Base-by-base conservation (phyloP, 371 early-diverging fungal species). In the Mortierella sp. region DNA sequence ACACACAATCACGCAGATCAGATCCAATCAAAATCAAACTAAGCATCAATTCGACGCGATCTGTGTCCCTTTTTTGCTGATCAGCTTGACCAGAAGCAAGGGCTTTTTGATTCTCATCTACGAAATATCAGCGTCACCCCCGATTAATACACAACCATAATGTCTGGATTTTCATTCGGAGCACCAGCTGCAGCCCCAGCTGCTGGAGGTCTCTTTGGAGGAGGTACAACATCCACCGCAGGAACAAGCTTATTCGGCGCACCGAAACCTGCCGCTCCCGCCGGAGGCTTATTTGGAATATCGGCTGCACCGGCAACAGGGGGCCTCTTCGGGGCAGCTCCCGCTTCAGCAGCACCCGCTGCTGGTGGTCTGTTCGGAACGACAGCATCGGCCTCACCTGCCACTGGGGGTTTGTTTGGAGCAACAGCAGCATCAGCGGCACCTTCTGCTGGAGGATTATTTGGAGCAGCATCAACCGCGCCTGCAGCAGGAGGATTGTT, bases 91-190 rank as follows among this genome's bases (percentile, higher is more conserved):
- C n/a, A n/a, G n/a, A n/a, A n/a, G n/a, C n/a, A n/a, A n/a, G n/a
- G n/a, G n/a, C n/a, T n/a, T n/a, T n/a, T n/a, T n/a, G n/a, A n/a
- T n/a, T n/a, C n/a, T n/a, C n/a, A n/a, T n/a, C n/a, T n/a, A n/a
- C n/a, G n/a, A n/a, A n/a, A n/a, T n/a, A n/a, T n/a, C n/a, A n/a
- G n/a, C n/a, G n/a, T n/a, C n/a, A 12, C 47, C 14, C 26, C 14
- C 6, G 15, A 8, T 39, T 26, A 14, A 26, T 39, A 31, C 11
- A 19, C 21, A 8, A 39, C 24, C 15, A 26, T 39, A 41, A 72
- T 70, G 61, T 65, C 78, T 43, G 78, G 70, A 64, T 65, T 65
- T 46, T 43, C 71, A 11, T 69, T 76, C 32, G 78, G 71, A 43
- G 66, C 81, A 27, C 72, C 78, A 17, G 60, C 73, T 21, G 56